Base-by-base conservation (phyloP, 805 yeast species). In the Cyberlindnera misumaiensis region DNA sequence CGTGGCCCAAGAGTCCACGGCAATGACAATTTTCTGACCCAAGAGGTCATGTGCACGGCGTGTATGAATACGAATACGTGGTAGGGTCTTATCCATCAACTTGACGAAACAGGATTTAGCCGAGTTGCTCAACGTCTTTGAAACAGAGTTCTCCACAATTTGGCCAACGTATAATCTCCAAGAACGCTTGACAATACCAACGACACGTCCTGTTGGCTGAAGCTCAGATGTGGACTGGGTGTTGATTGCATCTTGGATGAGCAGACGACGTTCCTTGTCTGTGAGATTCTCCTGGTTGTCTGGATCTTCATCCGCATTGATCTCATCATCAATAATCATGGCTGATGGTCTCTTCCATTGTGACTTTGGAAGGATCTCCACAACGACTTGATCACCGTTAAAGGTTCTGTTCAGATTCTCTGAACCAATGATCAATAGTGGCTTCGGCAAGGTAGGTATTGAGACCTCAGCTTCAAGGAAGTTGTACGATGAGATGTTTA, bases 131-230 rank as follows among this genome's bases (percentile, higher is more conserved):
- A 62, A 56, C 36, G 68, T 66, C 34, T 70, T 72, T 37, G 75
- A 77, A 2, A 83, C 82, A 3, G 95, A 80, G 28, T 79, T 72
- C 31, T 87, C 82, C 3, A 90, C 81, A 45, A 93, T 71, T 59
- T 89, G 96, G 11, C 98, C 98, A 28, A 93, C 98, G 55, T 89
- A 93, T 48, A 80, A 79, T 59, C 98, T 75, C 98, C 98, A 93
- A 44, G 90, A 85, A 62, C 99, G 75, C 63, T 86, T 82, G 30
- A 80, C 67, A 18, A 93, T 73, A 22, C 95, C 94, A 11, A 93
- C 97, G 27, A 93, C 83, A 48, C 77, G 76, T 3, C 95, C 97
- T 0, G 98, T 90, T n/a, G 97, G 98, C 55, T 83, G 88, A 16
- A 81, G 59, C 46, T 73, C 62, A 20, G 68, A 59, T 27, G 78